A percentile compares a stretch with the other conserved stretches of the same genome.
Evolutionary conservation across 257 asterid genomes (phyloP).

Genomic region (Schizonepeta tenuifolia): DNA sequence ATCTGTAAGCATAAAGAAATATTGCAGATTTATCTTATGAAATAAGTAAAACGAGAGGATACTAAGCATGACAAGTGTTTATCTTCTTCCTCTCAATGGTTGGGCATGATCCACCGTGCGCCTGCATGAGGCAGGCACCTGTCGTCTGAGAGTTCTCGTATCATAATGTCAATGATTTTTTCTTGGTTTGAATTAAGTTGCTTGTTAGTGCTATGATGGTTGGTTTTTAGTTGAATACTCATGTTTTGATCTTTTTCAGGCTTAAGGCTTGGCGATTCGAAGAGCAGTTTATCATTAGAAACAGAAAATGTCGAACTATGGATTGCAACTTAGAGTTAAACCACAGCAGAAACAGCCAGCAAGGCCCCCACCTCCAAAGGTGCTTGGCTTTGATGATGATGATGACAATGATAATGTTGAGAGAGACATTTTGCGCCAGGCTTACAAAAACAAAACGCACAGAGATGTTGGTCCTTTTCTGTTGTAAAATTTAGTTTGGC

Average conservation of each 20-base stretch:
- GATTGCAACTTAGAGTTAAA: slow-evolving; percentile 82
- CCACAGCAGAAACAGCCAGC: slow-evolving; percentile 69
- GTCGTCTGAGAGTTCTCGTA: too few relatives aligned
- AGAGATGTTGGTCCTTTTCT: slow-evolving; percentile 60
- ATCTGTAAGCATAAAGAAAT: neutral
- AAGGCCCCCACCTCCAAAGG: slow-evolving; percentile 59
- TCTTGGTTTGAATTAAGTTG: neutral
- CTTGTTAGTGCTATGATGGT: neutral
- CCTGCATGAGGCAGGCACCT: too few relatives aligned
- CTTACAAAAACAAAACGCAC: slow-evolving; percentile 75
- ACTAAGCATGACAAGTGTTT: neutral
- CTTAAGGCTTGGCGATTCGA: slow-evolving; percentile 22
- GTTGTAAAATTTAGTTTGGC: neutral
- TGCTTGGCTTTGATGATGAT: slow-evolving; percentile 59
- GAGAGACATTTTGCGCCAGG: slow-evolving; percentile 80
- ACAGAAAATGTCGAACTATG: slow-evolving; percentile 64
- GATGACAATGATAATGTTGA: slow-evolving; percentile 80
- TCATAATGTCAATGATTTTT: neutral
- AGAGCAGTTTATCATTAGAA: slow-evolving; percentile 3
- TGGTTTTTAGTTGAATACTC: neutral
- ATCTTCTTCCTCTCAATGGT: neutral
- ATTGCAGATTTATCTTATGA: neutral
- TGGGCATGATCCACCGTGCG: too few relatives aligned
- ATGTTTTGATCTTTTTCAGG: slow-evolving; percentile 14
- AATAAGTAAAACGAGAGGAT: neutral